A percentile compares a stretch with the other conserved stretches of the same genome.
phyloP scores from a whole-genome alignment of 1,284 basidiomycete species.

The Meripilus lineatus region DNA sequence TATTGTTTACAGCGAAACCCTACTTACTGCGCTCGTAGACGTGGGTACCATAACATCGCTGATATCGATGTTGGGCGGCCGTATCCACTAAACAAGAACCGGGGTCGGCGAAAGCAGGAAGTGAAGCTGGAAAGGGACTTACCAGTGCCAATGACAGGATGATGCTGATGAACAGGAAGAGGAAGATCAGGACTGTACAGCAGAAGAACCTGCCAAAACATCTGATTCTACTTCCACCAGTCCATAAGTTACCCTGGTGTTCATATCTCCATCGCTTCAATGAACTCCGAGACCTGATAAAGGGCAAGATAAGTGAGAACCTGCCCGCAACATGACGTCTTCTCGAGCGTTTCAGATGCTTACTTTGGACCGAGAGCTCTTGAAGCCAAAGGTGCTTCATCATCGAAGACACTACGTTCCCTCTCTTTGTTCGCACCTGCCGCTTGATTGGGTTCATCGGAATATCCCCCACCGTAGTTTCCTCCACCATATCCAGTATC shows the following conservation, averaged over 20 bases:
- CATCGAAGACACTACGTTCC: slow-evolving; percentile 19
- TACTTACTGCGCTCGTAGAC: slow-evolving; percentile 38
- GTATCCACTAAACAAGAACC: slow-evolving; percentile 56
- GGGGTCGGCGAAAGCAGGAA: too few relatives aligned
- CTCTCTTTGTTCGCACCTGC: slow-evolving; percentile 15
- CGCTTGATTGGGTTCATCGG: slow-evolving; percentile 33
- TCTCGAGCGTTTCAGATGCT: background rate
- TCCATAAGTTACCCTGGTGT: slow-evolving; percentile 59
- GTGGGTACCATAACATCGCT: slow-evolving; percentile 43
- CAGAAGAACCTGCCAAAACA: slow-evolving; percentile 66
- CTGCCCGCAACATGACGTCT: slow-evolving; percentile 8
- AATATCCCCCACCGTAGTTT: slow-evolving; percentile 32
- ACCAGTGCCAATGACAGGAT: slow-evolving; percentile 71
- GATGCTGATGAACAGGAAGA: slow-evolving; percentile 67
- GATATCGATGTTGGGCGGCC: slow-evolving; percentile 71
- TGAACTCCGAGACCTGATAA: slow-evolving; percentile 20
- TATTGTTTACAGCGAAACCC: slow-evolving; percentile 11
- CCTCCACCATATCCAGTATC: slow-evolving; percentile 29
- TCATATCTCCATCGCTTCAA: slow-evolving; percentile 47
- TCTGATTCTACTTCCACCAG: slow-evolving; percentile 47
- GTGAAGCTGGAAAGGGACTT: slow-evolving; percentile 32
- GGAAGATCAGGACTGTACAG: slow-evolving; percentile 59
- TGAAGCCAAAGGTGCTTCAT: slow-evolving; percentile 18
- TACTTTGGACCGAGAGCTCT: slow-evolving; percentile 17
- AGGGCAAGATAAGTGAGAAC: background rate